phyloP scores from a whole-genome alignment of 768 basidiomycete genomes.

The Tylopilus sp. region DNA sequence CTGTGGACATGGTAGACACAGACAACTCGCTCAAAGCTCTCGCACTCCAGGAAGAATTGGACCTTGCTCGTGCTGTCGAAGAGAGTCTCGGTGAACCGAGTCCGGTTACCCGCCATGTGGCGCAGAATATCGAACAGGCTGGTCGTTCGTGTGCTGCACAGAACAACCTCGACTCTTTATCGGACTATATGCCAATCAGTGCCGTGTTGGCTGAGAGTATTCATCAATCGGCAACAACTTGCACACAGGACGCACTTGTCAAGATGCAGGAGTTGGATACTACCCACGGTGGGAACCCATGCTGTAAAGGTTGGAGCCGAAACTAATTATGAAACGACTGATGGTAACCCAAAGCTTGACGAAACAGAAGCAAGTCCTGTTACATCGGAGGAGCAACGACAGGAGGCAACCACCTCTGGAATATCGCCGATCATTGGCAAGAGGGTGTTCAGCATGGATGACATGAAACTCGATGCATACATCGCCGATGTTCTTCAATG shows the following conservation, averaged over 20 bases:
- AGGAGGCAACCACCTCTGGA: not conserved
- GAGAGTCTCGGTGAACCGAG: slow-evolving; percentile 38
- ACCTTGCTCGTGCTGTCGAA: slow-evolving; percentile 45
- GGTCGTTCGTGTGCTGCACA: slow-evolving; percentile 5
- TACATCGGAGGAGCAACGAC: not conserved
- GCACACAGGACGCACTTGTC: slow-evolving; percentile 7
- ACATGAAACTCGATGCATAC: slow-evolving; percentile 48
- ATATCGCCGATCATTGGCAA: slow-evolving; percentile 57
- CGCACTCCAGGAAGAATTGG: slow-evolving; percentile 35
- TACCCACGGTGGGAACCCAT: slow-evolving; percentile 10
- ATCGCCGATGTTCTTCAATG: slow-evolving; percentile 57
- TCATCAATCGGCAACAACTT: slow-evolving; percentile 24
- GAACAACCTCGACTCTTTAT: slow-evolving; percentile 9
- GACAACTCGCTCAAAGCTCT: slow-evolving; percentile 16
- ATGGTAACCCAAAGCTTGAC: not conserved
- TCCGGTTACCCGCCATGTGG: slow-evolving; percentile 5
- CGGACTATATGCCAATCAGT: slow-evolving; percentile 9
- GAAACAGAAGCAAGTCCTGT: not conserved
- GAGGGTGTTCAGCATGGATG: slow-evolving; percentile 55
- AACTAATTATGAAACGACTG: slow-evolving; percentile 15
- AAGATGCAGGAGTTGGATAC: not conserved
- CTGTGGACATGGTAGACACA: slow-evolving; percentile 1
- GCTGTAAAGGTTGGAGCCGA: not conserved
- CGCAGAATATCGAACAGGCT: slow-evolving; percentile 6
- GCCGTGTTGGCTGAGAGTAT: slow-evolving; percentile 30